Evolutionary conservation across 257 asterid species (phyloP).

Genomic region (Coffea canephora): DNA sequence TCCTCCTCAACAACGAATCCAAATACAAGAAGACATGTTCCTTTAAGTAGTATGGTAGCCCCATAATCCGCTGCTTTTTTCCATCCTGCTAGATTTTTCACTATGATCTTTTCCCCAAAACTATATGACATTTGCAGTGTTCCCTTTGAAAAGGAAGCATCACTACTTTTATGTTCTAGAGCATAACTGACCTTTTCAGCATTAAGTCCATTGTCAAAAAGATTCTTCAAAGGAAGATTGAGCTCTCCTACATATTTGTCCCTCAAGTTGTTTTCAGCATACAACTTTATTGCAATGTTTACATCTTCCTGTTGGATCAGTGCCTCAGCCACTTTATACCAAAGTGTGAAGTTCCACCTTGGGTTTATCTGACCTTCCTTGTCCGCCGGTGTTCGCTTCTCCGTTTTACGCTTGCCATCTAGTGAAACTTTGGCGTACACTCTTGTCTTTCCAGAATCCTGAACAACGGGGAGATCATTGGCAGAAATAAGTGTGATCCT

Average conservation of each 20-base stretch:
- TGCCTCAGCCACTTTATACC: constrained; percentile 19
- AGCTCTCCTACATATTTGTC: constrained; percentile 26
- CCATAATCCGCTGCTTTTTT: neutral
- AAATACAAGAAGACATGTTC: neutral
- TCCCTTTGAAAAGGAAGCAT: constrained; percentile 17
- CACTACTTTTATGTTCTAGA: neutral
- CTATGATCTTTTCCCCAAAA: constrained; percentile 13
- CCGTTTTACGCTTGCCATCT: constrained; percentile 17
- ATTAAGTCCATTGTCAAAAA: constrained; percentile 21
- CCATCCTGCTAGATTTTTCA: constrained; percentile 17
- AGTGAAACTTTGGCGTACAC: constrained; percentile 26
- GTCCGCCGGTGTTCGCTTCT: constrained; percentile 17
- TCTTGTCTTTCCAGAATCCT: constrained; percentile 5
- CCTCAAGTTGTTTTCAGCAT: constrained; percentile 7
- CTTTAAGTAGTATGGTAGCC: constrained; percentile 13
- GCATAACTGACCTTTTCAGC: neutral
- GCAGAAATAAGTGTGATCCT: constrained; percentile 27
- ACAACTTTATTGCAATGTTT: constrained; percentile 15
- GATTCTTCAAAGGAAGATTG: constrained; percentile 25
- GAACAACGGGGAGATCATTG: constrained; percentile 12
- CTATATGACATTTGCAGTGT: constrained; percentile 16
- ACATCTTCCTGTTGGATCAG: neutral
- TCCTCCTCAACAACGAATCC: neutral
- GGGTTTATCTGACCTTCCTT: constrained; percentile 16
- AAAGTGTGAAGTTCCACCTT: constrained; percentile 18